Conservation (phyloP, 2,329 filamentous ascomycete genomes). For the Thelonectria olida region DNA sequence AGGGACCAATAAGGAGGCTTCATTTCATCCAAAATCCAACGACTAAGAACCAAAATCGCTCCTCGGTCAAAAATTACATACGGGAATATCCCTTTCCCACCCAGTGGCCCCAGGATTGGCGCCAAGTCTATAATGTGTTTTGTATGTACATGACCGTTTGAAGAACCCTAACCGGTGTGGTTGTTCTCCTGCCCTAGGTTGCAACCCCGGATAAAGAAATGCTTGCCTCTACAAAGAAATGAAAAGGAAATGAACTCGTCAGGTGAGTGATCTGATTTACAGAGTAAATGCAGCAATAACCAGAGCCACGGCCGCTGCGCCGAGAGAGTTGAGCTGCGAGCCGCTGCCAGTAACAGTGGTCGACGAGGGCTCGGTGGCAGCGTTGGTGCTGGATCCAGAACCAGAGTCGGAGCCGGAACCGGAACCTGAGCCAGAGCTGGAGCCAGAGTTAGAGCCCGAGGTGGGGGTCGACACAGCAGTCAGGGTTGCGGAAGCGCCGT, state of each 20-base stretch:
- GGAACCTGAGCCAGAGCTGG: constrained; percentile 31
- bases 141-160: constrained; percentile 18
- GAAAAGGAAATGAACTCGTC: neutral
- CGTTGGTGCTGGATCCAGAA: constrained; percentile 39
- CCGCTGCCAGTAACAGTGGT: constrained; percentile 24
- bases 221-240: constrained; percentile 4
- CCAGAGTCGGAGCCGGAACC: constrained; percentile 26
- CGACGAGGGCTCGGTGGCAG: constrained; percentile 14
- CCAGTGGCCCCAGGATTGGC: neutral
- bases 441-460: neutral
- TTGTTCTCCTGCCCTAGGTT: neutral
- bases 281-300: constrained; percentile 42
- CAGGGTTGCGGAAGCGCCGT: neutral
- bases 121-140: constrained; percentile 3
- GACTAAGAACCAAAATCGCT: neutral
- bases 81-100: neutral
- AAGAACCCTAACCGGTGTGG: neutral
- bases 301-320: constrained; percentile 43
- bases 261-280: constrained; percentile 27
- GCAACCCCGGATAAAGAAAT: constrained; percentile 8
- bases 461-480: neutral
- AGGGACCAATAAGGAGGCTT: neutral
- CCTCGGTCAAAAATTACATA: neutral
- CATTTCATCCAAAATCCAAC: neutral
- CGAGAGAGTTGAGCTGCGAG: constrained; percentile 43